phyloP scores from a whole-genome alignment of 208 protist genomes.

The Leishmania aethiopica region DNA sequence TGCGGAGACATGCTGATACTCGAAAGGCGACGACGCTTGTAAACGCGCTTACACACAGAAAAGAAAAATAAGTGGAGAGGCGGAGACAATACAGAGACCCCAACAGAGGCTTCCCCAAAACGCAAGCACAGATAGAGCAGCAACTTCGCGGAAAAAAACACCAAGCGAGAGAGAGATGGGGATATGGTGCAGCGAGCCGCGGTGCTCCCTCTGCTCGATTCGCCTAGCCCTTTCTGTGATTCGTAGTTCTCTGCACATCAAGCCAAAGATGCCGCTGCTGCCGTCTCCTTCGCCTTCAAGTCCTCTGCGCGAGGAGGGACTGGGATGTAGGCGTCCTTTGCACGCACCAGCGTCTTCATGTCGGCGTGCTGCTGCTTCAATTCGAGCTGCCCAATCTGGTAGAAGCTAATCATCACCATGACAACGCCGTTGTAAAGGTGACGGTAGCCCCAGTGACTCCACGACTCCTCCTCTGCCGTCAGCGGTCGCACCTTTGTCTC shows the following conservation, averaged over 20 bases:
- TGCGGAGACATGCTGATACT: neutral
- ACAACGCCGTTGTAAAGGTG: slow-evolving; percentile 23
- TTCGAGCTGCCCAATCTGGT: slow-evolving; percentile 13
- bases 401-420: slow-evolving; percentile 20
- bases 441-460: slow-evolving; percentile 28
- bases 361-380: slow-evolving; percentile 15
- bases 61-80: neutral
- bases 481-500: slow-evolving; percentile 6
- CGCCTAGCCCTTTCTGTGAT: neutral
- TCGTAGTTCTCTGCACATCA: neutral
- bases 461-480: slow-evolving; percentile 29
- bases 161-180: neutral
- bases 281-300: neutral
- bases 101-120: neutral
- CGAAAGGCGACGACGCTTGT: neutral
- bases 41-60: neutral
- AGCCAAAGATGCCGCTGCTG: neutral
- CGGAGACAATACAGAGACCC: neutral
- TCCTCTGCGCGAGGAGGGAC: slow-evolving; percentile 10
- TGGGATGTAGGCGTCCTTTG: slow-evolving; percentile 15
- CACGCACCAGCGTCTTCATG: slow-evolving; percentile 14
- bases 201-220: neutral
- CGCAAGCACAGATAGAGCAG: neutral
- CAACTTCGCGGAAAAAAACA: neutral
- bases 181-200: neutral